A percentile compares a stretch with the other conserved stretches of the same genome.
Conservation (phyloP, 306 rosid species). For the Chamaecrista fasciculata region DNA sequence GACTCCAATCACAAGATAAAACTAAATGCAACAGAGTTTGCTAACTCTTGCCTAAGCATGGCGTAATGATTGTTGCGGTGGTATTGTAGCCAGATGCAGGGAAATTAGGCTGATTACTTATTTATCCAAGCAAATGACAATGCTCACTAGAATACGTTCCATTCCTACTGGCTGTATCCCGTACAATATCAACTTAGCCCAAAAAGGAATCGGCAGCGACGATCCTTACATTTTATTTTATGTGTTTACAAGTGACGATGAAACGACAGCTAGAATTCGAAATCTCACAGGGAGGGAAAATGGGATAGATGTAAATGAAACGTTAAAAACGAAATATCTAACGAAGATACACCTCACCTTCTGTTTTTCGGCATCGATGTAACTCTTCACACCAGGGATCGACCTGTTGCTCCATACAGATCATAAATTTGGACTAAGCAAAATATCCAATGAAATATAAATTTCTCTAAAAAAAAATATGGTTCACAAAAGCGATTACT, state of each 20-base stretch:
- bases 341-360: slow-evolving; percentile 32
- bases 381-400: slow-evolving; percentile 45
- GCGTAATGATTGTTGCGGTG: background rate
- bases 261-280: background rate
- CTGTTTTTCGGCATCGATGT: slow-evolving; percentile 40
- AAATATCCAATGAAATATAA: background rate
- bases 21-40: background rate
- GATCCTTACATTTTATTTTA: background rate
- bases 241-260: background rate
- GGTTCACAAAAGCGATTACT: background rate
- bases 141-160: background rate
- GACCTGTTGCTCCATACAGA: slow-evolving; percentile 35
- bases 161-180: background rate
- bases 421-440: slow-evolving; percentile 14
- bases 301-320: background rate
- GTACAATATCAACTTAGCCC: background rate
- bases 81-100: background rate
- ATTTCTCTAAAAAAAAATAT: background rate
- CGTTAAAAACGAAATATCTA: background rate
- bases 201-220: background rate
- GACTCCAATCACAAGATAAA: background rate
- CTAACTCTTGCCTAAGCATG: background rate
- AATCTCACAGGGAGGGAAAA: background rate
- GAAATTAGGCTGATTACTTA: background rate
- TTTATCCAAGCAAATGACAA: background rate